These are phyloP conservation scores for Diplodia seriata DNA, from an alignment of 2,329 filamentous ascomycete genomes.

Conservation along the genomic window DNA sequence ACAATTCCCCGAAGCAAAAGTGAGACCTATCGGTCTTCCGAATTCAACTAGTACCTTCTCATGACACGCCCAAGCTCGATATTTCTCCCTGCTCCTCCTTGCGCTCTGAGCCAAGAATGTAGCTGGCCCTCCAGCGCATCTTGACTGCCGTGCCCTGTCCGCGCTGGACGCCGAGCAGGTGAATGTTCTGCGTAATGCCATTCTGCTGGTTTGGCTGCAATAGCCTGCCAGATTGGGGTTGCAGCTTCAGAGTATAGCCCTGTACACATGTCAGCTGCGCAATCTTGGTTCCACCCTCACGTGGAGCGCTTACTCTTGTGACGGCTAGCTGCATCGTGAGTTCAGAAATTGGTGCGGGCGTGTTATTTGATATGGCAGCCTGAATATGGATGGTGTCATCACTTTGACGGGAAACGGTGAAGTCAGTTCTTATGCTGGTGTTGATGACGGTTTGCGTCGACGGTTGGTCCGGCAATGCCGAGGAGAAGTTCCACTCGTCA, in stretches of 20 bases:
- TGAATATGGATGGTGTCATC: conserved; percentile 69
- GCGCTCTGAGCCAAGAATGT: conserved; percentile 68
- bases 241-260: conserved; percentile 81
- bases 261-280: conserved; percentile 46
- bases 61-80: conserved; percentile 71
- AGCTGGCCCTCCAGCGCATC: conserved; percentile 87
- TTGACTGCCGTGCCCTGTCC: conserved; percentile 81
- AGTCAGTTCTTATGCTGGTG: conserved; percentile 73
- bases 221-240: conserved; percentile 81
- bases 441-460: conserved; percentile 74
- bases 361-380: conserved; percentile 85
- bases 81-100: conserved; percentile 87
- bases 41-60: conserved; percentile 13
- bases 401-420: conserved; percentile 69
- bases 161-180: conserved; percentile 75
- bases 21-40: not conserved
- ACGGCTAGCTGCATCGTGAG: conserved; percentile 92
- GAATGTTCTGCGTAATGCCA: conserved; percentile 83
- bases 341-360: conserved; percentile 72
- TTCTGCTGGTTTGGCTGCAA: conserved; percentile 74
- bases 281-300: too few species aligned
- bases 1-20: not conserved
- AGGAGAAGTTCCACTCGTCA: conserved; percentile 94
- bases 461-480: conserved; percentile 73
- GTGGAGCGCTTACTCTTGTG: conserved; percentile 70